phyloP scores from a whole-genome alignment of 768 basidiomycete genomes.

The Fibroporia radiculosa region DNA sequence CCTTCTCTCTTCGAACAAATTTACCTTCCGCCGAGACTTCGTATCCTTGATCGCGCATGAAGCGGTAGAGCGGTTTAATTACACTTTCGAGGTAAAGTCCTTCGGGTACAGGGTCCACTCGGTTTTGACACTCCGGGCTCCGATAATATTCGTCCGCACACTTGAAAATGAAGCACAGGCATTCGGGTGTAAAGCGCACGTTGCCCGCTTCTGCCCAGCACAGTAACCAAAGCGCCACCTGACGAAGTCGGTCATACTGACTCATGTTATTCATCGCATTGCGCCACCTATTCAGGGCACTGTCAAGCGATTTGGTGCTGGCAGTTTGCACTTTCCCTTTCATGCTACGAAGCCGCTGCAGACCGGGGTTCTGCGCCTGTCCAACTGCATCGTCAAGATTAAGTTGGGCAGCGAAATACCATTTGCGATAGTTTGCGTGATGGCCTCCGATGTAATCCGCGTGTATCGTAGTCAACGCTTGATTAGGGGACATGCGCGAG shows the following conservation, averaged over 20 bases:
- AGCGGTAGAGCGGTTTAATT: slow-evolving; percentile 91
- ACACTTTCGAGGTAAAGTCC: slow-evolving; percentile 88
- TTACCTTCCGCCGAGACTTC: slow-evolving; percentile 93
- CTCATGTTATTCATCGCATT: slow-evolving; percentile 99
- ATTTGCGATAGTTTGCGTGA: slow-evolving; percentile 98
- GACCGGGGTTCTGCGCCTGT: slow-evolving; percentile 86
- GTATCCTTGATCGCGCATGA: slow-evolving; percentile 96
- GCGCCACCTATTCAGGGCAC: slow-evolving; percentile 90
- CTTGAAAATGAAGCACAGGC: slow-evolving; percentile 99
- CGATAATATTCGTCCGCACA: slow-evolving; percentile 99
- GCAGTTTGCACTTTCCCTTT: slow-evolving; percentile 52
- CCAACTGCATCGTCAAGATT: slow-evolving; percentile 99
- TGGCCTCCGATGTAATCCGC: slow-evolving; percentile 99
- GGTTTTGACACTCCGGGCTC: slow-evolving; percentile 94
- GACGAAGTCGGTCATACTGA: slow-evolving; percentile 94
- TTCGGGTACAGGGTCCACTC: slow-evolving; percentile 87
- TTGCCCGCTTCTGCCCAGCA: slow-evolving; percentile 99
- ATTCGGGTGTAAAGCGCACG: slow-evolving; percentile 94
- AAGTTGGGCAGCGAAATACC: slow-evolving; percentile 99
- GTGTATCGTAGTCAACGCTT: slow-evolving; percentile 92
- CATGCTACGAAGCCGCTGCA: slow-evolving; percentile 81
- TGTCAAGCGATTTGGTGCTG: slow-evolving; percentile 79
- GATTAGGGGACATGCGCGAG: slow-evolving; percentile 96
- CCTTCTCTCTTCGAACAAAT: slow-evolving; percentile 88
- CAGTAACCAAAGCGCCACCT: slow-evolving; percentile 90